A percentile compares a stretch with the other conserved stretches of the same genome.
Evolutionary conservation across 1,139 yeast species (phyloP).

Genomic region (Wickerhamomyces sp.): DNA sequence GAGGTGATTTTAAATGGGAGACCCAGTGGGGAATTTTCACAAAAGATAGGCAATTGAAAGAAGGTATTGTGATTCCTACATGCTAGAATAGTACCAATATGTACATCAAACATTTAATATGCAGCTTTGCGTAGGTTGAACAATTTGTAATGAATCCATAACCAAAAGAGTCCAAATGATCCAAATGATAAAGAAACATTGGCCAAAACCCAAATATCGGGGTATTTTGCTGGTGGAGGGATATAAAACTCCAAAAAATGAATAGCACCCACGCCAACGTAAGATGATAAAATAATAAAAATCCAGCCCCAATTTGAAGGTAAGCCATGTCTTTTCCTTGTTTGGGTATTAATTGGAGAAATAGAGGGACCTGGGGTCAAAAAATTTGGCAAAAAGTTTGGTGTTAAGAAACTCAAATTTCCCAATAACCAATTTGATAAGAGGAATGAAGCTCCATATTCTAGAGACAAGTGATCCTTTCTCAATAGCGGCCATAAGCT

Average conservation of each 20-base stretch:
- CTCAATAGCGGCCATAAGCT: slow-evolving; percentile 85
- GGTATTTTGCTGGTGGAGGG: slow-evolving; percentile 56
- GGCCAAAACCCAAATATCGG: slow-evolving; percentile 82
- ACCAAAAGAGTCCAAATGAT: slow-evolving; percentile 71
- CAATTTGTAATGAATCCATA: slow-evolving; percentile 64
- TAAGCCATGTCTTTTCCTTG: slow-evolving; percentile 41
- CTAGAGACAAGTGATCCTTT: slow-evolving; percentile 69
- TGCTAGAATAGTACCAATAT: slow-evolving; percentile 25
- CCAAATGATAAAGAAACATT: slow-evolving; percentile 73
- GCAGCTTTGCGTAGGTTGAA: slow-evolving; percentile 27
- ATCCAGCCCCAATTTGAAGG: slow-evolving; percentile 54
- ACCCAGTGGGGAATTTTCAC: slow-evolving; percentile 69
- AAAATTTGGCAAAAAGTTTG: slow-evolving; percentile 37
- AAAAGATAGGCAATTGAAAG: slow-evolving; percentile 40
- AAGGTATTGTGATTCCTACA: slow-evolving; percentile 29
- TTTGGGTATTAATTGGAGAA: slow-evolving; percentile 26
- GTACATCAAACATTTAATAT: not conserved
- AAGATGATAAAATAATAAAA: slow-evolving; percentile 52
- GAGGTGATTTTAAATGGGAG: slow-evolving; percentile 52
- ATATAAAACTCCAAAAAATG: slow-evolving; percentile 52
- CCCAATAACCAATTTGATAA: slow-evolving; percentile 86
- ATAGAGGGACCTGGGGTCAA: slow-evolving; percentile 40
- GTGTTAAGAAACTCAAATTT: slow-evolving; percentile 40
- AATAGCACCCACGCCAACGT: slow-evolving; percentile 46
- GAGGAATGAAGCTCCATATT: slow-evolving; percentile 57